Base-by-base conservation (phyloP, 495 filamentous ascomycete genomes). In the Niebla homalea region DNA sequence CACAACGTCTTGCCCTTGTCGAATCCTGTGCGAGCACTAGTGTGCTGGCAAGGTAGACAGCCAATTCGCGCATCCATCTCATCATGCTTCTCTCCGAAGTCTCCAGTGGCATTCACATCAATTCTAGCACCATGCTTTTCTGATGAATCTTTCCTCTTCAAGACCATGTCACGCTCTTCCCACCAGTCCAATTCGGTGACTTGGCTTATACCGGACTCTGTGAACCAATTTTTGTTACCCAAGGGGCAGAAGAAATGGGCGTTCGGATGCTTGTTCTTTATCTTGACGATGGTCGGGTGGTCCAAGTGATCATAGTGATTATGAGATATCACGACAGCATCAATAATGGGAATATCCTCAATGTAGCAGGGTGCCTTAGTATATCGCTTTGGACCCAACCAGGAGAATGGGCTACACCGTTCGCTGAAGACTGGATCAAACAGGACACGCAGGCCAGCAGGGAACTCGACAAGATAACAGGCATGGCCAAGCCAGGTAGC, bases 401-500 rank as follows among this genome's bases (percentile, higher is more conserved):
- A 80, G 22, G 72, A 72, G 57, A 87, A 73, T 1, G 90, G 92
- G 20, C 79, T 77, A 62, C 92, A 98, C 44, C 88, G 81, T 48
- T 84, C 76, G 54, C 89, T 87, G 52, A 98, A 95, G 15, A 98
- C 90, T 2, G 92, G 92, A 62, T 98, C 92, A 63, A 96, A 96
- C 11, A 98, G 75, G 2, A 94, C 88, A 36, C 90, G 80, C 19
- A 98, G 69, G 1, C 92, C 92, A 47, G 73, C 67, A 15, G 92
- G 90, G 58, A 94, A 96, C 62, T 96, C 92, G 47, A 94, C 81
- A 60, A 85, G 87, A 64, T 88, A 95, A 67, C 87, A 95, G 1
- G 92, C 89, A 66, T 98, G 92, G 10, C 92, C 92, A 4, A 98
- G 78, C 92, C 92, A 98, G 29, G 92, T 98, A 36, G 90, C 89